A percentile compares a stretch with the other conserved stretches of the same genome.
Conservation (phyloP, 768 basidiomycete species). For the Favolaschia claudopus region DNA sequence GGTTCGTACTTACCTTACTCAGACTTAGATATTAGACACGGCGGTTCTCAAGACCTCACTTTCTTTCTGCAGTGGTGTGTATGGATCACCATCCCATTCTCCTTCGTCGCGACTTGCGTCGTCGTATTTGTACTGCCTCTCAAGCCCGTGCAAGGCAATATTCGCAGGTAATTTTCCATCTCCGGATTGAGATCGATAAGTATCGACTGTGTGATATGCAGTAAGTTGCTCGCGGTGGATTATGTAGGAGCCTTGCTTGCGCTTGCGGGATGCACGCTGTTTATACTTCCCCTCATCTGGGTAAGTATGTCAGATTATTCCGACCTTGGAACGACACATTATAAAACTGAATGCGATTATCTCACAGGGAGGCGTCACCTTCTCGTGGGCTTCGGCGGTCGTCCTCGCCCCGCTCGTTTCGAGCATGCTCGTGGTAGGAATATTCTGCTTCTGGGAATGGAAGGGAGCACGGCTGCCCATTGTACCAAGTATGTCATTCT, state of each 20-base stretch:
- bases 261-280: constrained; percentile 64
- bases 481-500: constrained; percentile 62
- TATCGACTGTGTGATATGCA: constrained; percentile 29
- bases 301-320: constrained; percentile 41
- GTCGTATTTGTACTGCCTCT: constrained; percentile 72
- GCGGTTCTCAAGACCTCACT: not conserved
- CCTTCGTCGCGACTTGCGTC: constrained; percentile 58
- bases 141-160: constrained; percentile 68
- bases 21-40: no score
- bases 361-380: constrained; percentile 70
- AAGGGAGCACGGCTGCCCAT: constrained; percentile 74
- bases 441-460: constrained; percentile 81
- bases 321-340: no score
- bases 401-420: constrained; percentile 68
- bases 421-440: constrained; percentile 55
- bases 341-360: not conserved
- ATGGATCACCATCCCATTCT: constrained; percentile 74
- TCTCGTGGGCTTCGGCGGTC: constrained; percentile 73
- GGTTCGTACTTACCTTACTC: constrained; percentile 44
- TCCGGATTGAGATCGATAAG: not conserved
- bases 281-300: constrained; percentile 80
- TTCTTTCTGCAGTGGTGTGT: constrained; percentile 66
- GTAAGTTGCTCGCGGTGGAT: constrained; percentile 74
- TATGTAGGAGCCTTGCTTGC: constrained; percentile 67
- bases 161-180: constrained; percentile 47